A percentile compares a stretch with the other conserved stretches of the same genome.
phyloP scores from a whole-genome alignment of 1,139 yeast species.

The Geotrichum bryndzae region DNA sequence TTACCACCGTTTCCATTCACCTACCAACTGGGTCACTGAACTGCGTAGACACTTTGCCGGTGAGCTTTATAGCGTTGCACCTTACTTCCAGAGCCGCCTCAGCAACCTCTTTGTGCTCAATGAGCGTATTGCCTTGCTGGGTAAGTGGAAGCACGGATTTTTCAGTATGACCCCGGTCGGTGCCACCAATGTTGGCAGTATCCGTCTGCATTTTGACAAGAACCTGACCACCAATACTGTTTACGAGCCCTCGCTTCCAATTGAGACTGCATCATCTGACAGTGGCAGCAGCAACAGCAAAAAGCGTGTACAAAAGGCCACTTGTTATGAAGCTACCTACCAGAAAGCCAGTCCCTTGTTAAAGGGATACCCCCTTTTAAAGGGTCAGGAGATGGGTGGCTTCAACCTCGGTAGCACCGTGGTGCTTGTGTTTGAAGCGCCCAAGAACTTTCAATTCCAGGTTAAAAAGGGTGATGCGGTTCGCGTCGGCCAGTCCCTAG shows the following conservation, averaged over 20 bases:
- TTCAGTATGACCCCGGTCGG: slow-evolving; percentile 99
- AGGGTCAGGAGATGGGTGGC: slow-evolving; percentile 97
- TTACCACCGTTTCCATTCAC: slow-evolving; percentile 95
- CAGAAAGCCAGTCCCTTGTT: slow-evolving; percentile 69
- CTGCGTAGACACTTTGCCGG: slow-evolving; percentile 94
- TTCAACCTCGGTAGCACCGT: slow-evolving; percentile 94
- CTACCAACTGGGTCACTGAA: slow-evolving; percentile 93
- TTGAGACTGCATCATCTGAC: slow-evolving; percentile 10
- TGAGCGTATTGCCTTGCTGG: slow-evolving; percentile 91
- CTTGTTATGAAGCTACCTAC: slow-evolving; percentile 94
- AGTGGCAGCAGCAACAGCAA: slow-evolving; percentile 10
- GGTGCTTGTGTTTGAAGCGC: slow-evolving; percentile 94
- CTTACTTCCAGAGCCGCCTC: slow-evolving; percentile 84
- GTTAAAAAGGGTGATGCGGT: slow-evolving; percentile 70
- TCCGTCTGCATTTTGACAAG: slow-evolving; percentile 85
- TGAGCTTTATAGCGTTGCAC: slow-evolving; percentile 92
- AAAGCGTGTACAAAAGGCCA: slow-evolving; percentile 51
- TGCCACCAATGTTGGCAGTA: slow-evolving; percentile 97
- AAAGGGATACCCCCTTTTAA: slow-evolving; percentile 81
- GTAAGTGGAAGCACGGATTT: slow-evolving; percentile 95
- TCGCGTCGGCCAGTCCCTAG: slow-evolving; percentile 79
- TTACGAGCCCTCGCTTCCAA: slow-evolving; percentile 43
- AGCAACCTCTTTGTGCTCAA: slow-evolving; percentile 85
- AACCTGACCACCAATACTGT: slow-evolving; percentile 78
- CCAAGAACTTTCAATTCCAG: slow-evolving; percentile 62